phyloP scores from a whole-genome alignment of 331 rosid species.

The Malus hybrid region DNA sequence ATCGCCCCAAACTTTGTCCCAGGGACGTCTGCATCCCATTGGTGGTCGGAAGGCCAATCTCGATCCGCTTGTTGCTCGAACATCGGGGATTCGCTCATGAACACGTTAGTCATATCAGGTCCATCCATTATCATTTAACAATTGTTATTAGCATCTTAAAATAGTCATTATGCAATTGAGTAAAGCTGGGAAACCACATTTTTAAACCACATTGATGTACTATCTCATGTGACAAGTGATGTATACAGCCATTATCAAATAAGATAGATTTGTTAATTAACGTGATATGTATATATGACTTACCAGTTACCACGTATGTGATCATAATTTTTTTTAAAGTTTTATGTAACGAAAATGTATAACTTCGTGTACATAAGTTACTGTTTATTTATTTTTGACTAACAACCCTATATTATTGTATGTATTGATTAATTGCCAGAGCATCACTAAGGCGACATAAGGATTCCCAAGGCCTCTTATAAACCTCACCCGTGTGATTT shows the following conservation, averaged over 20 bases:
- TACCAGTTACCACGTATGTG: too few species aligned
- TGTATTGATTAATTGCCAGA: neutral
- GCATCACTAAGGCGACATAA: neutral
- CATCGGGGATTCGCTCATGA: constrained; percentile 20
- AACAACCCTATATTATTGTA: neutral
- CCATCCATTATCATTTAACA: neutral
- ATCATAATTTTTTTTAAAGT: too few species aligned
- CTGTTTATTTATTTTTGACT: too few species aligned
- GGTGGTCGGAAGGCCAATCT: constrained; percentile 23
- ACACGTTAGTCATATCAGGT: constrained; percentile 22
- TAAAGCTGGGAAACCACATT: too few species aligned
- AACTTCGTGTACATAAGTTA: too few species aligned
- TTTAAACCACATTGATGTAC: too few species aligned
- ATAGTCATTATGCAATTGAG: too few species aligned
- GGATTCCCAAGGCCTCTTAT: constrained; percentile 17
- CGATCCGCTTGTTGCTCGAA: neutral
- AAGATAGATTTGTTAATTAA: too few species aligned
- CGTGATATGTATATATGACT: too few species aligned
- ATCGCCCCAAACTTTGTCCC: constrained; percentile 1
- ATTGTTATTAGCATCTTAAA: neutral
- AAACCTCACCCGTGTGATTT: constrained; percentile 2
- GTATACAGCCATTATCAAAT: too few species aligned
- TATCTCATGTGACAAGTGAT: too few species aligned
- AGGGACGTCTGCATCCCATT: constrained; percentile 18
- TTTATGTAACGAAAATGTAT: too few species aligned